Conservation (phyloP, 352 stramenopile species). For the Globisporangium cederbergense region DNA sequence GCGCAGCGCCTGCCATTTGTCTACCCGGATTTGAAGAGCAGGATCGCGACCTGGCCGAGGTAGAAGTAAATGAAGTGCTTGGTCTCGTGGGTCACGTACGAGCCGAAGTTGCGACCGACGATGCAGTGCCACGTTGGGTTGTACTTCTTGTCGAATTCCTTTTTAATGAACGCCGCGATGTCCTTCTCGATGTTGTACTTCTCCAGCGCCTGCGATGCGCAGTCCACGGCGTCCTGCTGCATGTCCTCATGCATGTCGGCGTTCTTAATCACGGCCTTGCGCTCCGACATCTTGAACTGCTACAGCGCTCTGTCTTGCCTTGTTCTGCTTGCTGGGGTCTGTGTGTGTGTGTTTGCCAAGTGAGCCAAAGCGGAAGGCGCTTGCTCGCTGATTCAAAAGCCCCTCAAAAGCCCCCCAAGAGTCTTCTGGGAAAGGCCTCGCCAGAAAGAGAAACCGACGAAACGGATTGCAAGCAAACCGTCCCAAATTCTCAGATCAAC, state of each 20-base stretch:
- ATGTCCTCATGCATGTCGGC: conserved; percentile 99
- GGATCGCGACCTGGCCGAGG: conserved; percentile 91
- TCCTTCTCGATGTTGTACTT: conserved; percentile 99
- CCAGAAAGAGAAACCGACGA: conserved; percentile 3
- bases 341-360: conserved; percentile 7
- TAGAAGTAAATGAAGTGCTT: conserved; percentile 97
- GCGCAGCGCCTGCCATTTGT: no score
- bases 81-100: conserved; percentile 92
- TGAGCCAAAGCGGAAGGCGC: background rate
- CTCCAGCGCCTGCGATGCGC: conserved; percentile 96
- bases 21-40: conserved; percentile 92
- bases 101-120: conserved; percentile 93
- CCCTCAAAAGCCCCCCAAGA: background rate
- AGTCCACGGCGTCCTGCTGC: conserved; percentile 99
- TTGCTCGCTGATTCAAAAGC: background rate
- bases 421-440: background rate
- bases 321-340: background rate
- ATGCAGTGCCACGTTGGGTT: conserved; percentile 94
- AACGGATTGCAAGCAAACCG: background rate
- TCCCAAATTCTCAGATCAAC: background rate
- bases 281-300: conserved; percentile 73
- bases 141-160: conserved; percentile 93
- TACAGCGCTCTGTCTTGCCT: background rate
- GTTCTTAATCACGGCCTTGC: conserved; percentile 99
- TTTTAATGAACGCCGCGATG: conserved; percentile 92